Base-by-base conservation (phyloP, 192 early-diverging fungal species). In the Allomyces arbusculus region DNA sequence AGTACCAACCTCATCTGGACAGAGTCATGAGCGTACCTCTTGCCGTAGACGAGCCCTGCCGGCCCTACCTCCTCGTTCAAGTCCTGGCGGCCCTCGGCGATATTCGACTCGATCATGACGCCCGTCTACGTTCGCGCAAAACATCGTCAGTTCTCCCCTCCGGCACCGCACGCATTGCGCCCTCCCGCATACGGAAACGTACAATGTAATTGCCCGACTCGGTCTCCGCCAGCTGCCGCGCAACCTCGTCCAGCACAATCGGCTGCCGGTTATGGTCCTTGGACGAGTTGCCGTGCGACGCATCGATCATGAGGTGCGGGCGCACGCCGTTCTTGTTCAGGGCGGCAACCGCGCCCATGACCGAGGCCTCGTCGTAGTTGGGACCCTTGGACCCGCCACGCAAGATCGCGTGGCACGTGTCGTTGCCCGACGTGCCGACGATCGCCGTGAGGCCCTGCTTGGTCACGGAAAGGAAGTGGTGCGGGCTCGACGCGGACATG, bases 41-140 rank as follows among this genome's bases (percentile, higher is more conserved):
- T 81, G 66, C 94, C 94, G 72, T 95, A 94, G 70, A 81, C 84
- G 62, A 97, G 77, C 1, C 73, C 84, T 45, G 72, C 69, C 24
- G 68, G 70, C 25, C 88, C 89, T 62, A 72, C 79, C 5, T 73
- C 66, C 12, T 76, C 76, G 69, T 81, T 80, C 4, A 97, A 80
- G 65, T 86, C 84, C 75, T 97, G 94, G 71, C 83, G 87, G 55
- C 92, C 92, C 73, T 91, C 89, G 44, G 83, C 76, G 65, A 92
- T 78, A 73, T 97, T 89, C 63, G 82, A 85, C 77, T 97, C 94
- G 66, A 97, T 90, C 94, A 97, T 97, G 45, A 97, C 82, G 64
- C 94, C 94, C 44, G 89, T 66, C 50, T 58, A 40, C 33, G 7
- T 40, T 40, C 33, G 33, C 33, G 33, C 33, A 3, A 40, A 3